Evolutionary conservation across 768 basidiomycete genomes (phyloP).

Genomic region (Botryobasidium botryosum): DNA sequence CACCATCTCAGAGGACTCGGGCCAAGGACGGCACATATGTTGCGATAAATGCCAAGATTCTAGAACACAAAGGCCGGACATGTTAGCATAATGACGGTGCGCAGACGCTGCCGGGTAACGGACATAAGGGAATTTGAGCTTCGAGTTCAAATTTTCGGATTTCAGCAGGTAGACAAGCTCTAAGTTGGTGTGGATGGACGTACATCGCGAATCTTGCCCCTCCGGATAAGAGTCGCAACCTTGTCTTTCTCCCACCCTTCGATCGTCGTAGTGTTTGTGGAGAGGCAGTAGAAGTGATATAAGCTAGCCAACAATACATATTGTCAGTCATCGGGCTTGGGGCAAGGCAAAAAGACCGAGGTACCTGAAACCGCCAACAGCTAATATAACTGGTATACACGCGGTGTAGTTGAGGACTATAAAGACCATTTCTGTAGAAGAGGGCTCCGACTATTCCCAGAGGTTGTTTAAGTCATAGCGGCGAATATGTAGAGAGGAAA

Average conservation of each 20-base stretch:
- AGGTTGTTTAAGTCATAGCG: background rate
- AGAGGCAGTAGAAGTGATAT: slow-evolving; percentile 68
- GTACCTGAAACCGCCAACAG: slow-evolving; percentile 84
- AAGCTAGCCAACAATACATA: slow-evolving; percentile 30
- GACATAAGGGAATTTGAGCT: slow-evolving; percentile 92
- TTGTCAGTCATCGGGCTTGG: slow-evolving; percentile 12
- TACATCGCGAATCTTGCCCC: slow-evolving; percentile 75
- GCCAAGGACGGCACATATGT: slow-evolving; percentile 67
- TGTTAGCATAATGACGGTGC: no score
- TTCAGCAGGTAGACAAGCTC: background rate
- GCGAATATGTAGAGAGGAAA: background rate
- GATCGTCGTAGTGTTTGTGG: slow-evolving; percentile 82
- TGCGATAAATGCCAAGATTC: slow-evolving; percentile 63
- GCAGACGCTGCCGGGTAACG: no score
- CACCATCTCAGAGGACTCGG: slow-evolving; percentile 64
- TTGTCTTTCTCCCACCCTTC: slow-evolving; percentile 98
- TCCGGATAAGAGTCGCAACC: slow-evolving; percentile 63
- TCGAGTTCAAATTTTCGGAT: background rate
- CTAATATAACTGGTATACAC: slow-evolving; percentile 69
- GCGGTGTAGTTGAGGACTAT: slow-evolving; percentile 76
- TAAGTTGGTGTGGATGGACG: no score
- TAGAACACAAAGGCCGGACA: no score
- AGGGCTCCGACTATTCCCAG: background rate
- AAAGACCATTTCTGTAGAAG: slow-evolving; percentile 47
- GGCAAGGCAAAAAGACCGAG: slow-evolving; percentile 10